Evolutionary conservation across 1,139 yeast genomes (phyloP), one percentile per base, ranked within the genome.

Genomic region (Pichia kudriavzevii): DNA sequence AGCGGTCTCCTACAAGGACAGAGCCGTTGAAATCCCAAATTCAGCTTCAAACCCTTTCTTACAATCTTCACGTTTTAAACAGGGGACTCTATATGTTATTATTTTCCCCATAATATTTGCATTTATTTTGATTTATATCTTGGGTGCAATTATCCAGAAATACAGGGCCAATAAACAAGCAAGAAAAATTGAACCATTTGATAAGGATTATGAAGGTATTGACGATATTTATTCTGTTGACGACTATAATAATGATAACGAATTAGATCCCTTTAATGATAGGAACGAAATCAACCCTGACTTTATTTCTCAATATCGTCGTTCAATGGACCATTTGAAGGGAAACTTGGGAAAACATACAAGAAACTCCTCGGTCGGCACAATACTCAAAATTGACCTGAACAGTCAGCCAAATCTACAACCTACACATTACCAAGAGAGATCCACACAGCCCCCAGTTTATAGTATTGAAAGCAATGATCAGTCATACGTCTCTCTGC

Each of bases 71-170:
- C 23, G 34, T 2, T 43, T 35, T 13, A 17, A 32, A 18, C 45
- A 46, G 23, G 50, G 48, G 6, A 40, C 51, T 1, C 31, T 48
- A 5, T 48, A 47, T 25, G 23, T 37, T 7, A 46, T 47, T 4
- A 34, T 45, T 9, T 32, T 46, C 7, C 52, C 52, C 2, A 41
- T 45, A 1, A 30, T 48, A 7, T 39, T 24, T 2, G 43, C 34
- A 5, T 16, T 44, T 3, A 19, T 48, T 3, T 13, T 47, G 2
- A 10, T 45, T 4, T 48, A 47, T 16, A 16, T 47, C 7, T 1
- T 43, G 2, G 35, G 44, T 12, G 43, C 31, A 11, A 7, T 36
- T 3, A 34, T 33, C n/a, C 40, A 33, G 13, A 46, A 40, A 26
- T 31, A 34, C n/a, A 37, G 28, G 13, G 47, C 51, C 1, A 43